Evolutionary conservation across 352 stramenopile genomes (phyloP), one percentile per base, ranked within the genome.

Genomic region (Pythium utonaiense): DNA sequence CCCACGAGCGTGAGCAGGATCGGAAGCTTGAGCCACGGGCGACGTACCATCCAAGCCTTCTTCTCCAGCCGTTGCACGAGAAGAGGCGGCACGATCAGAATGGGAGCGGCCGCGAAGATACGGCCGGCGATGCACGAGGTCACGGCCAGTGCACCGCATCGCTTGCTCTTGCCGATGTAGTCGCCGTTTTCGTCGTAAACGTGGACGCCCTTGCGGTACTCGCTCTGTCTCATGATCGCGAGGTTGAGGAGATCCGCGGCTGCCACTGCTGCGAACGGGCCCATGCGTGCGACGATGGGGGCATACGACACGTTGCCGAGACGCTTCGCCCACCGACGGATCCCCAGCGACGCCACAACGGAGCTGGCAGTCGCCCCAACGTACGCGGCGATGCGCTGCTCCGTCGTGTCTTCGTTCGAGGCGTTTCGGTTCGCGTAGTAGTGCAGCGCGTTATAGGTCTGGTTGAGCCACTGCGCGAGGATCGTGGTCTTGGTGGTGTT

Each of bases 371-470:
- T 95, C 10, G 86, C 82, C 10, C 73, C 83, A 12, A 88, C 62
- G 73, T 93, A 95, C 21, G 83, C 84, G 0, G 71, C 69, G 3
- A 84, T 28, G 3, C 83, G 83, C 70, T 92, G 80, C 66, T 80
- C 60, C 7, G 78, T 65, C 57, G 83, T 88, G 67, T 95, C 86
- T 36, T 93, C 74, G 57, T 93, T 94, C 24, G 78, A 89, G 9
- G 82, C 82, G 53, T 95, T 95, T 57, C 83, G 86, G 61, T 95
- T 95, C 56, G 86, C 86, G 64, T 93, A 93, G 69, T 95, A 95
- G 69, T 95, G 86, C 54, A 94, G 67, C n/a, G 86, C 86, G 57
- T 95, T 95, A 77, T 95, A 95, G 40, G 83, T 92, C 66, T 95
- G 86, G 62, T 95, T 95, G 42, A 95, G 80, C 84, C 80, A 93